Conservation (phyloP, 768 basidiomycete species). For the Pleurotus giganteus region DNA sequence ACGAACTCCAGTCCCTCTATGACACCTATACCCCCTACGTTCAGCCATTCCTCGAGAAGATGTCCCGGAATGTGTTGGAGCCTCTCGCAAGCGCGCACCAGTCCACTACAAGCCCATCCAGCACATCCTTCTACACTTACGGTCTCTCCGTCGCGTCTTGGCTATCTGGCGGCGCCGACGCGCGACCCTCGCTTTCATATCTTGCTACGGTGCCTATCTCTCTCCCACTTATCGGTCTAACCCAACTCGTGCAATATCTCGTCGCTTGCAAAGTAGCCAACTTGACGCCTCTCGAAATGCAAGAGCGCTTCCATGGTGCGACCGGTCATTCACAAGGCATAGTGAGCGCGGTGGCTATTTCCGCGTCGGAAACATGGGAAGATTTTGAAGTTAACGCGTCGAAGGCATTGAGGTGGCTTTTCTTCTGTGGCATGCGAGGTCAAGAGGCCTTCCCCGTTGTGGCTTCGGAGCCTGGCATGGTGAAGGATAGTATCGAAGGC, state of each 20-base stretch:
- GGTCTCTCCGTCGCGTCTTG: conserved; percentile 84
- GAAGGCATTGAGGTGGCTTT: conserved; percentile 90
- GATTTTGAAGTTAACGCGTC: conserved; percentile 72
- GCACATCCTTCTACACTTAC: conserved; percentile 67
- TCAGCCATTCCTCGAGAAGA: conserved; percentile 58
- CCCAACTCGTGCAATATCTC: conserved; percentile 93
- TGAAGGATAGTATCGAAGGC: conserved; percentile 85
- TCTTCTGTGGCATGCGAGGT: conserved; percentile 90
- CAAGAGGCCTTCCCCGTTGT: conserved; percentile 94
- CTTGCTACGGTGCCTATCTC: conserved; percentile 93
- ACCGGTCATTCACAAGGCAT: conserved; percentile 99
- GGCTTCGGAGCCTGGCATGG: conserved; percentile 82
- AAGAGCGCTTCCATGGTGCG: conserved; percentile 72
- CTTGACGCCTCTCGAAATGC: conserved; percentile 78
- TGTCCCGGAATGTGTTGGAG: conserved; percentile 65
- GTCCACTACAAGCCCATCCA: conserved; percentile 22
- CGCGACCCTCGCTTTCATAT: conserved; percentile 80
- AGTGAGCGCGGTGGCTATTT: conserved; percentile 87
- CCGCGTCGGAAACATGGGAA: conserved; percentile 74
- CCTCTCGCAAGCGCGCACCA: conserved; percentile 65
- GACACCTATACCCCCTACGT: conserved; percentile 92
- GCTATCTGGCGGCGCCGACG: conserved; percentile 61
- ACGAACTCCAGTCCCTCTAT: conserved; percentile 89
- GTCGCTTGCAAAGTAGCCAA: conserved; percentile 73
- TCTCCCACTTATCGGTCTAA: conserved; percentile 93